Percentiles rank a stretch among this genome's conserved stretches.
Evolutionary conservation across 108 stramenopile species (phyloP).

Genomic region (Halocafeteria seosinensis): DNA sequence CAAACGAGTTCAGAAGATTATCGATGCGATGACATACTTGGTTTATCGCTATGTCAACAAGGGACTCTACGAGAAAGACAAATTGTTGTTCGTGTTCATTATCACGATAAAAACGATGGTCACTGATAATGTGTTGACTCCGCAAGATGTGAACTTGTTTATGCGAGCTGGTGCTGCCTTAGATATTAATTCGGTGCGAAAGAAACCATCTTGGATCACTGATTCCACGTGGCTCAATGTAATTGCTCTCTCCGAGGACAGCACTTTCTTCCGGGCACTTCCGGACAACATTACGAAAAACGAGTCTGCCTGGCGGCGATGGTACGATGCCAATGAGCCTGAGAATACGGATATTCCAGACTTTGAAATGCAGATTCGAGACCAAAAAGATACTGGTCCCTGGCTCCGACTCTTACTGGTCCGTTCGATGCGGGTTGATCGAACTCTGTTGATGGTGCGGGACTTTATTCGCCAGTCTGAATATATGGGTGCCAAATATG

Average conservation of each 20-base stretch:
- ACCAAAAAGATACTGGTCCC: constrained; percentile 47
- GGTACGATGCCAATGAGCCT: constrained; percentile 71
- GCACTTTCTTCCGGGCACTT: constrained; percentile 55
- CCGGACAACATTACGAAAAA: constrained; percentile 53
- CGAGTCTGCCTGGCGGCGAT: constrained; percentile 55
- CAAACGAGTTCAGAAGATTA: constrained; percentile 68
- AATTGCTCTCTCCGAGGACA: constrained; percentile 45
- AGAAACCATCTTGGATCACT: constrained; percentile 70
- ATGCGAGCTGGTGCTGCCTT: constrained; percentile 65
- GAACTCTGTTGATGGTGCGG: constrained; percentile 61
- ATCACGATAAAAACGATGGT: constrained; percentile 69
- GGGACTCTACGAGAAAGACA: constrained; percentile 70
- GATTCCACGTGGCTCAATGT: constrained; percentile 59
- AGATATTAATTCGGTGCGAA: constrained; percentile 49
- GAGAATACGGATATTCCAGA: constrained; percentile 59
- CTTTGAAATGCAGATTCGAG: constrained; percentile 53
- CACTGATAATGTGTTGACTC: constrained; percentile 47
- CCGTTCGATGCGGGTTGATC: constrained; percentile 60
- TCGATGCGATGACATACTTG: constrained; percentile 71
- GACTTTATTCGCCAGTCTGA: constrained; percentile 55
- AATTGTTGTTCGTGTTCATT: constrained; percentile 62
- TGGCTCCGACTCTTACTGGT: constrained; percentile 63
- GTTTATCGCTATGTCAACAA: constrained; percentile 73
- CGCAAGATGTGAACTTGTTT: constrained; percentile 52
- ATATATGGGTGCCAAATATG: constrained; percentile 59